Percentiles rank a stretch among this genome's conserved stretches.
phyloP scores from a whole-genome alignment of 2,329 filamentous ascomycete species.

The Xylaria sp. region DNA sequence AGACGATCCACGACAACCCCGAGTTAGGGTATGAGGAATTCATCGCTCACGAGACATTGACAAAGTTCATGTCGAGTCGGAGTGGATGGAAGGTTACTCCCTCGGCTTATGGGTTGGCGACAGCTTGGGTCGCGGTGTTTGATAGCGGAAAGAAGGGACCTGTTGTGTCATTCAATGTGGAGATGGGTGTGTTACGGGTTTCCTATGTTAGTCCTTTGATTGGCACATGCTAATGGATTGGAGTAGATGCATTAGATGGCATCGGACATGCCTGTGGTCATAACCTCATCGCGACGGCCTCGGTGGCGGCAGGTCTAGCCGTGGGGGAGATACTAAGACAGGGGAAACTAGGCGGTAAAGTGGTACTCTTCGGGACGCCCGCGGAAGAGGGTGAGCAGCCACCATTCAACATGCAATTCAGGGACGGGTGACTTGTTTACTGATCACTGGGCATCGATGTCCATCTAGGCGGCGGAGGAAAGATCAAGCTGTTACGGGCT shows the following conservation, averaged over 20 bases:
- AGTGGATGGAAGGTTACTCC: conserved; percentile 62
- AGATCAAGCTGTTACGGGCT: conserved; percentile 58
- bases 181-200: conserved; percentile 54
- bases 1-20: conserved; percentile 63
- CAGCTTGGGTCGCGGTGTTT: conserved; percentile 64
- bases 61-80: conserved; percentile 57
- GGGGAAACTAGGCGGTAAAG: conserved; percentile 56
- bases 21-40: conserved; percentile 61
- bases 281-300: conserved; percentile 64
- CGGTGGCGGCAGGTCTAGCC: conserved; percentile 60
- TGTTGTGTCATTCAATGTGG: conserved; percentile 59
- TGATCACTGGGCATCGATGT: conserved; percentile 15
- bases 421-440: neutral
- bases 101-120: conserved; percentile 63
- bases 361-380: conserved; percentile 63
- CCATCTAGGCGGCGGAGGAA: conserved; percentile 58
- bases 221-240: conserved; percentile 30
- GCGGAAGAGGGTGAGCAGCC: conserved; percentile 59
- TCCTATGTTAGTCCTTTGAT: neutral
- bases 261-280: conserved; percentile 67
- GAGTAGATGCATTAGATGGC: conserved; percentile 60
- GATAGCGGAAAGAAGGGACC: conserved; percentile 60
- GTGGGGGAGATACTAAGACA: conserved; percentile 57
- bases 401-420: neutral
- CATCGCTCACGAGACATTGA: conserved; percentile 62